Percentiles rank a stretch among this genome's conserved stretches.
These are phyloP conservation scores for Hyparrhenia diplandra DNA, from an alignment of 176 grass and related monocot genomes.

Conservation along the genomic window DNA sequence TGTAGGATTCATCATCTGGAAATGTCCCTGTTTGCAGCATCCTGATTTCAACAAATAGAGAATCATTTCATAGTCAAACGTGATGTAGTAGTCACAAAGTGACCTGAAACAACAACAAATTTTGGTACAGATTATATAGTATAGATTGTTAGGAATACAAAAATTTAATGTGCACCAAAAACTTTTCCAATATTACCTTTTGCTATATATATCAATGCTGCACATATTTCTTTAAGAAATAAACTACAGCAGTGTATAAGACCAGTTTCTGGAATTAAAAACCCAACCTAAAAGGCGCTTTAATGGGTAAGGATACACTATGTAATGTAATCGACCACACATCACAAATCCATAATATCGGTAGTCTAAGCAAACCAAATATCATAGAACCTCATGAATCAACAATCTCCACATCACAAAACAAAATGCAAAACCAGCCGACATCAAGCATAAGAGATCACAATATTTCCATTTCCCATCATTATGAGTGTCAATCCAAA, in stretches of 20 bases:
- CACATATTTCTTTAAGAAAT: neutral
- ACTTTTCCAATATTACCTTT: neutral
- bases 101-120: neutral
- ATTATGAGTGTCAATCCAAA: neutral
- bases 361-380: neutral
- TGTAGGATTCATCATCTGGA: conserved; percentile 94
- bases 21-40: conserved; percentile 81
- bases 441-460: neutral
- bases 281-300: neutral
- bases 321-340: neutral
- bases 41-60: conserved; percentile 72
- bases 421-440: neutral
- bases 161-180: neutral
- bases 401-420: neutral
- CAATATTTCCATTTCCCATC: neutral
- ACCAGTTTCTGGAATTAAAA: neutral
- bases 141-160: neutral
- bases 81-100: conserved; percentile 10
- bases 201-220: neutral
- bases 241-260: neutral
- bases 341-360: neutral
- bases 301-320: neutral
- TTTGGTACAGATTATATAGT: neutral
- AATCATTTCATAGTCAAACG: conserved; percentile 42
- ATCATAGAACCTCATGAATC: neutral